Evolutionary conservation across 129 eudicot genomes (phyloP), one percentile per base, ranked within the genome.

Genomic region (Flaveria ramosissima): DNA sequence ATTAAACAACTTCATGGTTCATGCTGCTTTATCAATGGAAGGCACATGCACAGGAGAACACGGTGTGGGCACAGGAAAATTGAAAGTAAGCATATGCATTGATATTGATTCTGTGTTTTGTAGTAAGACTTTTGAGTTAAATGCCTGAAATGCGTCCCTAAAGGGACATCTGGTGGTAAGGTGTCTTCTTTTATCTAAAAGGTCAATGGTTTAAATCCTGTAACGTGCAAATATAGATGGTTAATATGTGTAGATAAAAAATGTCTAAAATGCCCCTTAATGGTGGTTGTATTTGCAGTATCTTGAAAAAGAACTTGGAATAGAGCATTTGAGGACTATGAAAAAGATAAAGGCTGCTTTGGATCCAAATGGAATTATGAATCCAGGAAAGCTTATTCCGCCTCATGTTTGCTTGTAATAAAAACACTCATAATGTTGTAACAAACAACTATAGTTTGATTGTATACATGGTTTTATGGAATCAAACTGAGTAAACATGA

Each of bases 31-130:
- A 71, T 88, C 92, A 71, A 89, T 94, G 96, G 99, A 89, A 83
- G 99, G 98, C 76, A 94, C 99, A 24, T 94, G 99, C 68, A 94
- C 99, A 0, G 99, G 99, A 51, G 99, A 91, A 88, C 99, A 94
- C 81, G 99, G 99, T 2, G 97, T 94, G 17, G 99, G 99, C 57
- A 94, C 99, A 0, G 97, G 97, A 41, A 94, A 94, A 79, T 78
- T 91, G 89, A 91, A 94, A 92, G 98, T 93, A 87, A 73, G 53
- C 61, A 42, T 46, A 36, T 42, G 27, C 60, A 43, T 74, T 73
- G 52, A 42, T 7, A 45, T 45, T 45, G 3, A 45, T 9, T 45
- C 11, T 45, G 1, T 45, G 50, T 24, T 53, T 9, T 77, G 15
- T 9, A 0, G 43, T 24, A 39, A 41, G 9, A 41, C 3, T 70